A percentile compares a stretch with the other conserved stretches of the same genome.
Conservation (phyloP, 1,139 yeast genomes). For the Saccharomyces hybrid region DNA sequence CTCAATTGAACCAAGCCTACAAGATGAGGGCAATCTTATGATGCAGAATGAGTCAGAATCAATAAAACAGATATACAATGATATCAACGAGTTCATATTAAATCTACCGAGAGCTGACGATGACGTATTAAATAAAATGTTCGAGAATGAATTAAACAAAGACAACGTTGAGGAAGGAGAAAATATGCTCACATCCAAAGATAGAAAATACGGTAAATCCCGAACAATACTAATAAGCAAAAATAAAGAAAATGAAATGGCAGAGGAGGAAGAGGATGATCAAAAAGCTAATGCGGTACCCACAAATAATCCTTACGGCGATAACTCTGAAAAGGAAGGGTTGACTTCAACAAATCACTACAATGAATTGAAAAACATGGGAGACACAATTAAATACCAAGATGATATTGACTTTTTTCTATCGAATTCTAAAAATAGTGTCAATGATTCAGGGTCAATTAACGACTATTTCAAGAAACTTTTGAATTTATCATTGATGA, state of each 20-base stretch:
- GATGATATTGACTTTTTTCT: constrained; percentile 27
- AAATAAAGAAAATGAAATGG: constrained; percentile 10
- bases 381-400: constrained; percentile 24
- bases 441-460: constrained; percentile 4
- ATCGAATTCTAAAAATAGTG: constrained; percentile 5
- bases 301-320: background rate
- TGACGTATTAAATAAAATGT: constrained; percentile 5
- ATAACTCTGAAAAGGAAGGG: background rate
- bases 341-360: constrained; percentile 15
- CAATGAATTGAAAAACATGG: constrained; percentile 25
- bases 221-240: constrained; percentile 12
- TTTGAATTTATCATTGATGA: constrained; percentile 17
- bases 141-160: constrained; percentile 5
- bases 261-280: constrained; percentile 5
- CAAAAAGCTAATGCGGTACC: constrained; percentile 1
- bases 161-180: background rate
- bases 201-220: constrained; percentile 9
- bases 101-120: constrained; percentile 9
- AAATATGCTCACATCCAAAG: background rate
- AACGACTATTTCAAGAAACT: constrained; percentile 11
- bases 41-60: constrained; percentile 2
- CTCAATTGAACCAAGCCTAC: background rate
- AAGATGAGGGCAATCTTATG: background rate
- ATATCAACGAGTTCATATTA: constrained; percentile 10
- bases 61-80: constrained; percentile 10